Evolutionary conservation across 192 early-diverging fungal genomes (phyloP), one percentile per base, ranked within the genome.

Genomic region (Podila epicladia): DNA sequence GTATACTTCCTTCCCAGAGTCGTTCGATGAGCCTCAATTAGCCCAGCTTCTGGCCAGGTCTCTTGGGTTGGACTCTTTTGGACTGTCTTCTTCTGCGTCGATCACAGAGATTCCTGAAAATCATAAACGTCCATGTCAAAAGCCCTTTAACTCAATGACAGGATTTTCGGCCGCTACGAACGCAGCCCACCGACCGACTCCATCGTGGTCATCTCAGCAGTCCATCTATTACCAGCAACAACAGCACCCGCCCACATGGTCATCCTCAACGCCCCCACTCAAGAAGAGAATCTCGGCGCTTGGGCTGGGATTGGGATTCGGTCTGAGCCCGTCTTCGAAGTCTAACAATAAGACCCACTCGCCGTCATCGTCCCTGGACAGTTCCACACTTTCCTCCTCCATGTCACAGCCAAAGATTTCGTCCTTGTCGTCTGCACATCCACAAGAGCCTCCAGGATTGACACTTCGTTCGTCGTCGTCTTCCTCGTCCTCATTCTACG

Each of bases 141-240:
- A 15, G 15, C 13, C 41, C 13, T 45, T 45, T 15, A 2, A 45
- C 3, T 15, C 13, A 45, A 15, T 17, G 41, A 45, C n/a, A 55
- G 53, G 20, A 55, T 11, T 55, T 55, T 45, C 41, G 41, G 41
- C 53, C 53, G 24, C 20, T 24, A 33, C 62, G 8, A 12, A 37
- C 17, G 0, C 33, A 29, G 61, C 20, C 33, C 69, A 71, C 53
- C 69, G 64, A 24, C 62, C 75, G 26, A 78, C 64, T 0, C 58
- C 61, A 2, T 79, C 76, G 9, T 79, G 76, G 76, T 79, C 76
- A 9, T 79, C 76, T 2, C 76, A 79, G 24, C 76, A 79, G 26
- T 72, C 76, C 0, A 58, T 64, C 5, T 79, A 38, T 50, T 67
- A 33, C 32, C 76, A 72, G 41, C 64, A 69, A n/a, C 67, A 55